Evolutionary conservation across 208 protist genomes (phyloP).

Genomic region (Crithidia brevicula): DNA sequence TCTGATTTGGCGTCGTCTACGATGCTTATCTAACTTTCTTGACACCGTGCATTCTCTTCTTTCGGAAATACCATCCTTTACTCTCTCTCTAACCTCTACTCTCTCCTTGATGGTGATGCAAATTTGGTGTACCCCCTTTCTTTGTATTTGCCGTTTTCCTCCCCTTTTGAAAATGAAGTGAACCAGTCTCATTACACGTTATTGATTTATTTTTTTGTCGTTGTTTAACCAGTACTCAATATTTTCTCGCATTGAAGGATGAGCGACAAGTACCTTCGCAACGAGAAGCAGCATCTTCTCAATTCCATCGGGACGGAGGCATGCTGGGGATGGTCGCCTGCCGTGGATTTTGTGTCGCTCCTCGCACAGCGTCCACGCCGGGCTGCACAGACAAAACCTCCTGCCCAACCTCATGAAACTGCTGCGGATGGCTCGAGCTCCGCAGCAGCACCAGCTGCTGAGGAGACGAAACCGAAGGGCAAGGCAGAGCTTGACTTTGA

Average conservation of each 20-base stretch:
- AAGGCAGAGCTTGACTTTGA: slow-evolving; percentile 47
- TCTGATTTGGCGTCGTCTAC: no score
- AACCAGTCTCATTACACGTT: not conserved
- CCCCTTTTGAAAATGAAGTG: no score
- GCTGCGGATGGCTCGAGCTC: not conserved
- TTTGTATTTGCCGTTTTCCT: no score
- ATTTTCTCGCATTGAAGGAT: slow-evolving; percentile 31
- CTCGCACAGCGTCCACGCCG: slow-evolving; percentile 30
- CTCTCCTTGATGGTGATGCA: no score
- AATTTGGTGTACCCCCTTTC: no score
- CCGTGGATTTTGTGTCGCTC: slow-evolving; percentile 73
- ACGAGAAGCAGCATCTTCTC: slow-evolving; percentile 79
- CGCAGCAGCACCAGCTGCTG: not conserved
- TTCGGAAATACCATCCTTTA: not conserved
- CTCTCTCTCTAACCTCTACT: not conserved
- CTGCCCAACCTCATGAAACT: not conserved
- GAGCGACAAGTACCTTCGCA: slow-evolving; percentile 89
- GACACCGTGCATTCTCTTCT: no score
- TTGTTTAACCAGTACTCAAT: not conserved
- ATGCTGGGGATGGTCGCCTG: slow-evolving; percentile 90
- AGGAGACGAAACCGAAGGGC: not conserved
- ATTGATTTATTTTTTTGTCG: not conserved
- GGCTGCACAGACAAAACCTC: not conserved
- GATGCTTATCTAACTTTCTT: no score
- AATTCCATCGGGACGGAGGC: slow-evolving; percentile 87